Evolutionary conservation across 768 basidiomycete genomes (phyloP), one percentile per base, ranked within the genome.

Genomic region (Cyclocybe cylindracea): DNA sequence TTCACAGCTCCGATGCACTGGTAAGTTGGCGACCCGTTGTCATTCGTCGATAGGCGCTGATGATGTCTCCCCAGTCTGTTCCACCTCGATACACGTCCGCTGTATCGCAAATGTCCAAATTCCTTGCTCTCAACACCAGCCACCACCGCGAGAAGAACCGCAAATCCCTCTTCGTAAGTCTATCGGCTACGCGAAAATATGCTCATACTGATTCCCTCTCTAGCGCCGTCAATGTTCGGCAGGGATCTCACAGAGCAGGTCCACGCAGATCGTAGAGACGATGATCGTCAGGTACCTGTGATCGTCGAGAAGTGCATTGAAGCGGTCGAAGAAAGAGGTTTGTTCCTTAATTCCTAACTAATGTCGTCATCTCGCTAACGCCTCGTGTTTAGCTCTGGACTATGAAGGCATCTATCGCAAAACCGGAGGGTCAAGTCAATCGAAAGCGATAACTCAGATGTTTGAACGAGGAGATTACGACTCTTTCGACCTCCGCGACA

Each of bases 361-460:
- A 46, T 9, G 9, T 16, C 6, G 1, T 48, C n/a, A 43, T 33
- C 37, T 46, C 46, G 37, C 37, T 19, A 36, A 19, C n/a, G 32
- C 11, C n/a, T 6, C 36, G 48, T 38, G 7, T 24, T 19, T 51
- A 91, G 95, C 91, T 4, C 79, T 98, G 72, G 93, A 97, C 53
- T 94, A 94, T 63, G 97, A 99, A 68, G 97, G 97, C 9, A 93
- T 99, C 57, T 99, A 99, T 69, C 92, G 97, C 56, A 99, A 99
- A 74, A 93, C 88, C 0, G 97, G 97, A 31, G 97, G 97, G 2
- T 86, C 90, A 29, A 82, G 89, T 2, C 95, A 95, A 62, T 89
- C 92, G 34, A 96, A 96, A 73, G 79, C 79, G 46, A 98, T 99
- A 70, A 94, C 92, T 0, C 91, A 95, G 56, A 77, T 96, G 19